phyloP scores from a whole-genome alignment of 2,329 filamentous ascomycete genomes.

The Colletotrichum phormii region DNA sequence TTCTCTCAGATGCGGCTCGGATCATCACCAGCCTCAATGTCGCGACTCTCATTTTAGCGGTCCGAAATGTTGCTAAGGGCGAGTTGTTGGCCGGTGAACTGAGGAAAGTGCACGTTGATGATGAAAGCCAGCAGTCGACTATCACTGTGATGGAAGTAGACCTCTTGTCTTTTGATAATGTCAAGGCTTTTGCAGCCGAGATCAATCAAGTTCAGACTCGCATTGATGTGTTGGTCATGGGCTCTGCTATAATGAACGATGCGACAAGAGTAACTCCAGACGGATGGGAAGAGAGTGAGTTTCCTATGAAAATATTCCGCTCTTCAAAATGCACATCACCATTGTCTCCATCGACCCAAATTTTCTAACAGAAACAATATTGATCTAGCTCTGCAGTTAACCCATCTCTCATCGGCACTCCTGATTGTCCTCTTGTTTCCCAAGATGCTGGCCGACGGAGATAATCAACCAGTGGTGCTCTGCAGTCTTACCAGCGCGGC shows the following conservation, averaged over 20 bases:
- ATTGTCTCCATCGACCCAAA: neutral
- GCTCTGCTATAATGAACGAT: constrained; percentile 5
- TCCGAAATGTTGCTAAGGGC: neutral
- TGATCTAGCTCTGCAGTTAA: neutral
- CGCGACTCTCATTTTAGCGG: neutral
- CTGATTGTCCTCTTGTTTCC: neutral
- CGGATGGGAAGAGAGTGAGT: constrained; percentile 6
- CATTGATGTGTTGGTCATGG: constrained; percentile 1
- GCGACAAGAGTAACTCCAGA: neutral
- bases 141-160: neutral
- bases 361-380: neutral
- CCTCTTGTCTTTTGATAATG: neutral
- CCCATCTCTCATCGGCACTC: neutral
- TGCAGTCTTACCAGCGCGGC: neutral
- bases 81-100: neutral
- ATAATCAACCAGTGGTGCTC: neutral
- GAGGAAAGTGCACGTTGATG: neutral
- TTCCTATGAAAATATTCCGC: neutral
- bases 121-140: neutral
- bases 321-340: neutral
- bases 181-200: neutral
- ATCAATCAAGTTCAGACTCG: neutral
- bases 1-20: constrained; percentile 1
- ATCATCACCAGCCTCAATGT: neutral
- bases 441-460: neutral